Conservation (phyloP, 1,284 basidiomycete genomes). For the Papiliotrema flavescens region DNA sequence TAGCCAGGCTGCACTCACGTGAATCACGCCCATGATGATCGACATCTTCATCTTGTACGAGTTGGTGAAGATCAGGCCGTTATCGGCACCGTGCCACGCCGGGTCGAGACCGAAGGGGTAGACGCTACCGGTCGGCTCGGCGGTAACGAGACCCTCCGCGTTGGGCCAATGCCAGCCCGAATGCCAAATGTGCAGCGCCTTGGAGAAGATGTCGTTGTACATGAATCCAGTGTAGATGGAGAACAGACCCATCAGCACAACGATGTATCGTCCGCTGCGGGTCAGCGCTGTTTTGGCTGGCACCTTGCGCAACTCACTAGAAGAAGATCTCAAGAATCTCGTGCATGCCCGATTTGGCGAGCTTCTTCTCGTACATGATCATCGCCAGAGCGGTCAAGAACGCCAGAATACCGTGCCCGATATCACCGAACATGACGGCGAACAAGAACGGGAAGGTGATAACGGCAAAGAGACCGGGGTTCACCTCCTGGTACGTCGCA, state of each 20-base stretch:
- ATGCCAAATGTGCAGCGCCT: conserved; percentile 79
- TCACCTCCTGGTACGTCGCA: conserved; percentile 93
- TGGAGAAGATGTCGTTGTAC: conserved; percentile 99
- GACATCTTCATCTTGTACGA: conserved; percentile 99
- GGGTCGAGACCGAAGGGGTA: conserved; percentile 97
- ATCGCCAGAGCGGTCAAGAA: conserved; percentile 72
- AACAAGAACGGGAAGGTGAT: conserved; percentile 98
- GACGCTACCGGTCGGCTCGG: conserved; percentile 60
- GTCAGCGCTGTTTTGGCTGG: conserved; percentile 6
- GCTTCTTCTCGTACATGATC: conserved; percentile 78
- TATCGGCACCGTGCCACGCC: conserved; percentile 91
- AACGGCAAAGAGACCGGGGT: conserved; percentile 91
- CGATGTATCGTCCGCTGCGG: conserved; percentile 89
- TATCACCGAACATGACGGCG: conserved; percentile 99
- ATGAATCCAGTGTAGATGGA: conserved; percentile 95
- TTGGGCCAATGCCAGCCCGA: conserved; percentile 83
- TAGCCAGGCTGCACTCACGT: conserved; percentile 58
- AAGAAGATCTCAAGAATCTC: conserved; percentile 88
- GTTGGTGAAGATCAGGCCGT: conserved; percentile 90
- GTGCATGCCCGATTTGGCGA: conserved; percentile 69
- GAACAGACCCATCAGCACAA: conserved; percentile 93
- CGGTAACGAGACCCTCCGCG: conserved; percentile 55
- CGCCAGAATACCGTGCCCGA: conserved; percentile 90
- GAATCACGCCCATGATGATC: conserved; percentile 91
- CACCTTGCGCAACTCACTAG: conserved; percentile 59